Conservation (phyloP, 2,329 filamentous ascomycete species). For the Aureobasidium vineae region DNA sequence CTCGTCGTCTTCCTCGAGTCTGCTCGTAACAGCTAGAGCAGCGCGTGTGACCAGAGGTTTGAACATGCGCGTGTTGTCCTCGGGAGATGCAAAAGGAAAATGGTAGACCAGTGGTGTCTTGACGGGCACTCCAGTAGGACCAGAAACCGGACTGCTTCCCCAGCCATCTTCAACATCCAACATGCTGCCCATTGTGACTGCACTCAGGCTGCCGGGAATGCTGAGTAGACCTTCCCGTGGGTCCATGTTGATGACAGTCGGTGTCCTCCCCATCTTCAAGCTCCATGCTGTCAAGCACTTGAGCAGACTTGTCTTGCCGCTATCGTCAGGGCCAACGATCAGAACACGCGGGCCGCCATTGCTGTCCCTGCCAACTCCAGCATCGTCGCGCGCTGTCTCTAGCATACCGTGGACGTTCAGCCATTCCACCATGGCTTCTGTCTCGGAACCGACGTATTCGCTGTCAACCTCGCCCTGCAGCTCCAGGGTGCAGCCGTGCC, state of each 20-base stretch:
- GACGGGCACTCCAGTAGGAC: conserved; percentile 81
- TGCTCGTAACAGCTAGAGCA: conserved; percentile 72
- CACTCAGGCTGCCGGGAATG: conserved; percentile 72
- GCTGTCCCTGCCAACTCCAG: conserved; percentile 35
- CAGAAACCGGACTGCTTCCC: conserved; percentile 87
- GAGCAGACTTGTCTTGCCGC: conserved; percentile 62
- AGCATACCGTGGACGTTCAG: conserved; percentile 87
- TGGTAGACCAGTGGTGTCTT: conserved; percentile 91
- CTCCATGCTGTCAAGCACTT: conserved; percentile 71
- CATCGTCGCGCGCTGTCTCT: conserved; percentile 66
- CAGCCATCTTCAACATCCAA: conserved; percentile 81
- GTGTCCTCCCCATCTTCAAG: conserved; percentile 77
- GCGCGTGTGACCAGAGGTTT: conserved; percentile 71
- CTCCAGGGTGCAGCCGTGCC: conserved; percentile 85
- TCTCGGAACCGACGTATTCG: conserved; percentile 73
- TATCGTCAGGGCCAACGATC: conserved; percentile 72
- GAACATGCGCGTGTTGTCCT: conserved; percentile 69
- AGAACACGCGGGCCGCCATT: conserved; percentile 72
- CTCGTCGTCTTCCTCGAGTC: conserved; percentile 71
- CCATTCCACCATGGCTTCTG: conserved; percentile 70
- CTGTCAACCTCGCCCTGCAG: conserved; percentile 66
- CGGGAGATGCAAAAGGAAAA: conserved; percentile 71
- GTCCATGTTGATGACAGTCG: conserved; percentile 77
- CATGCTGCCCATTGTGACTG: conserved; percentile 80
- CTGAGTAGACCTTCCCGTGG: conserved; percentile 63